A percentile compares a stretch with the other conserved stretches of the same genome.
Evolutionary conservation across 352 stramenopile genomes (phyloP).

Genomic region (Thraustochytrium sp.): DNA sequence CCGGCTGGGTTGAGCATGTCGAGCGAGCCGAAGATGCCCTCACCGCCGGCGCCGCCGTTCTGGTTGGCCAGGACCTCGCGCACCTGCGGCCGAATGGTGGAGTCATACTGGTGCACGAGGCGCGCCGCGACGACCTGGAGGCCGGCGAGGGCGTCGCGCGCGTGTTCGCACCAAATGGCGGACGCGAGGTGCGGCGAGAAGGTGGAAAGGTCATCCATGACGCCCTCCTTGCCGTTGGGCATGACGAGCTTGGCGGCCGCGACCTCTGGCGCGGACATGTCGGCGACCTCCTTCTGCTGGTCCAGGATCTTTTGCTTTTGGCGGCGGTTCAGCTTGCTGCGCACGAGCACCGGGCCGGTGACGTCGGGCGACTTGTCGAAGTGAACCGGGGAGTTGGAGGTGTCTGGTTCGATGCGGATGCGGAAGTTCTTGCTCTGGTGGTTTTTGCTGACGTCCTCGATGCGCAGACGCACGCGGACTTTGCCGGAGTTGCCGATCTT

Average conservation of each 20-base stretch:
- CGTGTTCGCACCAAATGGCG: conserved; percentile 22
- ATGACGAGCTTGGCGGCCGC: not conserved
- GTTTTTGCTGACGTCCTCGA: conserved; percentile 95
- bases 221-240: not conserved
- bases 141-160: not conserved
- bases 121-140: not conserved
- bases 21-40: conserved; percentile 3
- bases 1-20: no score
- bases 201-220: not conserved
- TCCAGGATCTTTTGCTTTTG: conserved; percentile 47
- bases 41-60: no score
- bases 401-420: conserved; percentile 77
- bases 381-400: conserved; percentile 59
- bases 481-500: conserved; percentile 74
- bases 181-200: not conserved
- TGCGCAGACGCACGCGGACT: conserved; percentile 80
- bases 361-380: conserved; percentile 75
- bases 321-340: conserved; percentile 88
- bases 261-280: not conserved
- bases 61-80: not conserved
- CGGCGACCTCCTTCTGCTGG: conserved; percentile 8
- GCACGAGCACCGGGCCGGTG: conserved; percentile 79
- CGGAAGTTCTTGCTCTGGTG: conserved; percentile 89
- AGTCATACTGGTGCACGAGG: conserved; percentile 17
- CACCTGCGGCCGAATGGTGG: not conserved